Conservation (phyloP, 805 yeast species). For the Metschnikowia bowlesiae region DNA sequence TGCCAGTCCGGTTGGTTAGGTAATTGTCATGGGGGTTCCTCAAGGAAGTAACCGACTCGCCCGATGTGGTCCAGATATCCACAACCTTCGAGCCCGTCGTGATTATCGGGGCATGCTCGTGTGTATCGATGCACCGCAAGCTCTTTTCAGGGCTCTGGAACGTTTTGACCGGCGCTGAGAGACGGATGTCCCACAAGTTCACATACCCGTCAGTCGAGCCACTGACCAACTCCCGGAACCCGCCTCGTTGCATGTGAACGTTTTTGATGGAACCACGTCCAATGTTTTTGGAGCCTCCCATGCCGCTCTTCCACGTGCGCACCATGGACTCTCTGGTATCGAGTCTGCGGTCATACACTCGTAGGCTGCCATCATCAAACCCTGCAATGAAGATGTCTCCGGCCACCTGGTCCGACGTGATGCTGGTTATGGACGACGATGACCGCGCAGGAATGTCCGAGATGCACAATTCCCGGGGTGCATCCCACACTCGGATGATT, state of each 20-base stretch:
- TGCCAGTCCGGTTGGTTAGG: constrained; percentile 42
- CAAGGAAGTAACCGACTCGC: constrained; percentile 64
- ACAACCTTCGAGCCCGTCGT: constrained; percentile 81
- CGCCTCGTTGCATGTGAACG: constrained; percentile 96
- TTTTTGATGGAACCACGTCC: constrained; percentile 59
- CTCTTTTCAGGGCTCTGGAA: constrained; percentile 55
- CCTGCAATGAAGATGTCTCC: constrained; percentile 91
- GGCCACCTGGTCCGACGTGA: constrained; percentile 93
- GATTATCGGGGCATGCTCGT: constrained; percentile 94
- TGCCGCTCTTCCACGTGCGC: constrained; percentile 59
- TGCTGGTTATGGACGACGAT: constrained; percentile 77
- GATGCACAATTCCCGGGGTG: constrained; percentile 83
- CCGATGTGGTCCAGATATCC: constrained; percentile 81
- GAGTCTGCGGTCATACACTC: constrained; percentile 87
- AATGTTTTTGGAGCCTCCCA: constrained; percentile 21
- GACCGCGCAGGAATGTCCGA: constrained; percentile 90
- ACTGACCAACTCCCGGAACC: constrained; percentile 80
- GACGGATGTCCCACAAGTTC: constrained; percentile 86
- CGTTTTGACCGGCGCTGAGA: constrained; percentile 61
- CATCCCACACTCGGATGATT: constrained; percentile 92
- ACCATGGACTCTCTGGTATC: constrained; percentile 85
- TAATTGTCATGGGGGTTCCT: constrained; percentile 44
- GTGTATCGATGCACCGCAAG: constrained; percentile 69
- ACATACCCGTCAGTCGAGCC: constrained; percentile 81
- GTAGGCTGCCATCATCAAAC: constrained; percentile 80